Evolutionary conservation across 495 filamentous ascomycete genomes (phyloP).

Genomic region (Xanthoparmelia taractica): DNA sequence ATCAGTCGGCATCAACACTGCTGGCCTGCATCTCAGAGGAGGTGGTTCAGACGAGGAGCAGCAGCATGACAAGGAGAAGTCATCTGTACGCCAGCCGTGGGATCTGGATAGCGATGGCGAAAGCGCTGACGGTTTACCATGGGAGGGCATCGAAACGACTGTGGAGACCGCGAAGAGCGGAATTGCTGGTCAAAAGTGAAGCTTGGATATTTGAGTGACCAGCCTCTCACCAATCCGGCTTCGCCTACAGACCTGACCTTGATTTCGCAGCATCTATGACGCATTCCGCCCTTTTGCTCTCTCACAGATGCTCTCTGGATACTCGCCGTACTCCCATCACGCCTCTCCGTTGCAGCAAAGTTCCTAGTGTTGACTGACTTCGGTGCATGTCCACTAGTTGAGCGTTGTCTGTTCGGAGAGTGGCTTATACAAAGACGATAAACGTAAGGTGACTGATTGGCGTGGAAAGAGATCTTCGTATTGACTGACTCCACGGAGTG

Average conservation of each 20-base stretch:
- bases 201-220: constrained; percentile 2
- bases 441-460: background rate
- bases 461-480: constrained; percentile 11
- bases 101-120: constrained; percentile 25
- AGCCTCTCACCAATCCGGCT: background rate
- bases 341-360: constrained; percentile 3
- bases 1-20: constrained; percentile 44
- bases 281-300: background rate
- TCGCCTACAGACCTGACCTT: background rate
- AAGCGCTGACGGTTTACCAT: constrained; percentile 36
- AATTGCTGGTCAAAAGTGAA: constrained; percentile 11
- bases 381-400: constrained; percentile 23
- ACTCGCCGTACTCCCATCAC: background rate
- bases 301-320: background rate
- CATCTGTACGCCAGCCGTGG: constrained; percentile 16
- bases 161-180: constrained; percentile 35
- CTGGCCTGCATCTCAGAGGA: constrained; percentile 12
- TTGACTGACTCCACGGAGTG: constrained; percentile 20
- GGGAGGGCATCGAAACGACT: constrained; percentile 49
- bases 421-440: background rate
- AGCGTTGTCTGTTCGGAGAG: constrained; percentile 6
- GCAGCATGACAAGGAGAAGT: constrained; percentile 6
- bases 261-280: background rate
- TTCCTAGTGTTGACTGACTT: constrained; percentile 23
- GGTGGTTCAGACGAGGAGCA: constrained; percentile 6